Base-by-base conservation (phyloP, 177 flowering plant genomes). In the Tripterygium wilfordii region DNA sequence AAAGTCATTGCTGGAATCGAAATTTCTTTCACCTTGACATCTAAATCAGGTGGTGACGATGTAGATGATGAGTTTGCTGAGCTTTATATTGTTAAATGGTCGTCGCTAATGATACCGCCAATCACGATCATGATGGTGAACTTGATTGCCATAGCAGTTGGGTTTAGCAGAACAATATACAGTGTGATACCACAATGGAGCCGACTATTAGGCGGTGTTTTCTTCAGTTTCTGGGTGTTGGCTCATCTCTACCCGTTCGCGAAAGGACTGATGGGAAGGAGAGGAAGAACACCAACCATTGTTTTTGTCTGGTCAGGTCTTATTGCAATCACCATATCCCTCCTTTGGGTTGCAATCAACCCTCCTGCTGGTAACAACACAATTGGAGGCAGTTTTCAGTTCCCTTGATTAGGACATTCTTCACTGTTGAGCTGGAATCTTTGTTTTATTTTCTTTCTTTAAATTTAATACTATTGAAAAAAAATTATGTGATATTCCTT, bases 181-280 rank as follows among this genome's bases (percentile, higher is more conserved):
- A 66, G 75, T 14, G 49, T 38, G 10, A 46, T 60, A 18, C 79
- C 83, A 0, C 71, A 77, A 48, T 77, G 83, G 83, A 77, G 83
- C 50, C 35, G 44, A 1, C 61, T 77, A 24, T n/a, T 77, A 0
- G 82, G 82, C 6, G 79, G 82, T 0, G 82, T 71, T 31, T 77
- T 77, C 69, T 77, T 77, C 49, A 77, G 83, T 23, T 74, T 77
- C 65, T 77, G 83, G 83, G 83, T 77, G 3, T 38, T 77, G 53
- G 74, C 77, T 5, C 83, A 77, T 71, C 63, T 77, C 3, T 77
- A 77, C 56, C 82, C 82, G 0, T 77, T 77, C 24, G 82, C 79
- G 1, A 77, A 74, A 45, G 83, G 83, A 27, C 38, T 77, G 19
- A 77, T 77, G 83, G 83, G 83, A 24, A 59, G 73, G 31, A 49